A percentile compares a stretch with the other conserved stretches of the same genome.
Evolutionary conservation across 768 basidiomycete genomes (phyloP).

Genomic region (Agrocybe chaxingu): DNA sequence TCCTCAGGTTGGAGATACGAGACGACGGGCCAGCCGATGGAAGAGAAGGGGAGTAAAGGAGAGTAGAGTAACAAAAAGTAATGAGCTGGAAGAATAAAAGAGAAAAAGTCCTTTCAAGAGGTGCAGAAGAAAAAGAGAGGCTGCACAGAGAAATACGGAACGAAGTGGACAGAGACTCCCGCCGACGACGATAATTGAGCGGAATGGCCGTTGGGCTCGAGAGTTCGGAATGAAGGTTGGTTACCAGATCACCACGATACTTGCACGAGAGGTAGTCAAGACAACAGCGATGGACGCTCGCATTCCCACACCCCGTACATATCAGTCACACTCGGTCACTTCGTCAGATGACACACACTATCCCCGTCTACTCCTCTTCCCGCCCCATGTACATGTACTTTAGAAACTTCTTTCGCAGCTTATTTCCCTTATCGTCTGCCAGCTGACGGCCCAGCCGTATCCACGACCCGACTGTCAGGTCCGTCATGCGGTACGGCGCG

Average conservation of each 20-base stretch:
- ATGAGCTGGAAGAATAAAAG: slow-evolving; percentile 22
- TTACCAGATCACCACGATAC: slow-evolving; percentile 30
- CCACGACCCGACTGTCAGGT: slow-evolving; percentile 80
- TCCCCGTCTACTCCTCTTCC: slow-evolving; percentile 21
- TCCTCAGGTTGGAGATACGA: slow-evolving; percentile 30
- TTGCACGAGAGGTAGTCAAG: slow-evolving; percentile 34
- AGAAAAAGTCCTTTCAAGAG: slow-evolving; percentile 17
- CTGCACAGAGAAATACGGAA: slow-evolving; percentile 22
- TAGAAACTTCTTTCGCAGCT: slow-evolving; percentile 62
- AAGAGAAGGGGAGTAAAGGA: slow-evolving; percentile 22
- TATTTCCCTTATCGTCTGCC: slow-evolving; percentile 45
- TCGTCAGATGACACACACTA: not conserved
- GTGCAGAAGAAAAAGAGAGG: slow-evolving; percentile 15
- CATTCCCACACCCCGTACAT: slow-evolving; percentile 16
- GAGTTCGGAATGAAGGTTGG: slow-evolving; percentile 30
- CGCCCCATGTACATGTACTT: slow-evolving; percentile 72
- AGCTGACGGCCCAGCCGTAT: slow-evolving; percentile 62
- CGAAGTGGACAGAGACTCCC: slow-evolving; percentile 24
- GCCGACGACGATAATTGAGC: slow-evolving; percentile 34
- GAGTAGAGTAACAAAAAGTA: slow-evolving; percentile 18
- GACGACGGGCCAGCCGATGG: slow-evolving; percentile 59
- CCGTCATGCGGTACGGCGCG: slow-evolving; percentile 69
- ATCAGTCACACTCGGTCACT: slow-evolving; percentile 2
- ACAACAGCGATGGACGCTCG: slow-evolving; percentile 27
- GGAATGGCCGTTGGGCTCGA: slow-evolving; percentile 24